A percentile compares a stretch with the other conserved stretches of the same genome.
Evolutionary conservation across 2,329 filamentous ascomycete species (phyloP).

Genomic region (Eutypella sp.): DNA sequence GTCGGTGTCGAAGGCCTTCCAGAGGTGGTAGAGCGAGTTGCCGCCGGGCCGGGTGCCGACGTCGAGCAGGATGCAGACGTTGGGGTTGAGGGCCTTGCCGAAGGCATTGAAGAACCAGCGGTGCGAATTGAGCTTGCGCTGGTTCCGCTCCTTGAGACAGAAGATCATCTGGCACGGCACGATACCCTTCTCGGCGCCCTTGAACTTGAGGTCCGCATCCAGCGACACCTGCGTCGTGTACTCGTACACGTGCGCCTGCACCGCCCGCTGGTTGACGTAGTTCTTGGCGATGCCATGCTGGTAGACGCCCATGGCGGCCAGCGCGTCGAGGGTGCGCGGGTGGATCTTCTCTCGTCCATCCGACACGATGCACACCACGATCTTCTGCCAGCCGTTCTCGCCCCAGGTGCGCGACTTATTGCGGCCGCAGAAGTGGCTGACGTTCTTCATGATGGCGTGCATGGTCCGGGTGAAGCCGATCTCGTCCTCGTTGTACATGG

Average conservation of each 20-base stretch:
- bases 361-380: conserved; percentile 95
- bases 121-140: conserved; percentile 96
- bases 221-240: conserved; percentile 98
- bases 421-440: conserved; percentile 94
- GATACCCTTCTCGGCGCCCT: conserved; percentile 97
- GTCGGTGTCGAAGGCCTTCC: conserved; percentile 98
- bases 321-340: conserved; percentile 83
- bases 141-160: conserved; percentile 95
- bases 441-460: conserved; percentile 97
- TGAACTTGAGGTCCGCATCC: conserved; percentile 94
- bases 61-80: conserved; percentile 93
- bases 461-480: conserved; percentile 92
- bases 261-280: conserved; percentile 90
- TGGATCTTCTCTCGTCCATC: conserved; percentile 88
- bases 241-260: conserved; percentile 96
- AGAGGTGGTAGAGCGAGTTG: conserved; percentile 93
- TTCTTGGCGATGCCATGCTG: conserved; percentile 99
- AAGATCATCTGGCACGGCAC: conserved; percentile 98
- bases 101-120: conserved; percentile 99
- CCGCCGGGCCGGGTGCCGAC: conserved; percentile 88
- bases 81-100: conserved; percentile 84
- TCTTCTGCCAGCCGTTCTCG: conserved; percentile 99
- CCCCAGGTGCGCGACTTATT: conserved; percentile 97
- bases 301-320: conserved; percentile 96
- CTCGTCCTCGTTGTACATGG: conserved; percentile 99